phyloP scores from a whole-genome alignment of 371 early-diverging fungal species.

The Haplosporangium sp. region DNA sequence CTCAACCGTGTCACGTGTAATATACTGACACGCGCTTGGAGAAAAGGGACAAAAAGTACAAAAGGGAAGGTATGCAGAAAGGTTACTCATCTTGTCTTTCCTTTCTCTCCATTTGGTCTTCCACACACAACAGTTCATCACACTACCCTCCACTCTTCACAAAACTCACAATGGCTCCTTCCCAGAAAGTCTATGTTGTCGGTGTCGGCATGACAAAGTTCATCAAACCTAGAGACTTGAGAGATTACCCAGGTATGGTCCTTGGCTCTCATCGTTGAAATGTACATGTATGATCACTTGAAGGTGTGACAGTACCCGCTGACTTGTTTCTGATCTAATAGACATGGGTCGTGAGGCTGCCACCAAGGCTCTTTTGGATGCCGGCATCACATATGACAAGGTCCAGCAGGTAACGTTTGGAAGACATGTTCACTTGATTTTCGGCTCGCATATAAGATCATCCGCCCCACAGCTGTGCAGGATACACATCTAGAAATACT shows the following conservation, averaged over 20 bases:
- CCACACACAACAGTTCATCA: background rate
- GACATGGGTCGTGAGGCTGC: slow-evolving; percentile 80
- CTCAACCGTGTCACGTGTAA: too few relatives aligned
- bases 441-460: slow-evolving; percentile 28
- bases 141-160: background rate
- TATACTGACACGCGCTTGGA: too few relatives aligned
- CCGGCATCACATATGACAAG: slow-evolving; percentile 71
- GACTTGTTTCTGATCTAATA: slow-evolving; percentile 27
- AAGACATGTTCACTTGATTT: background rate
- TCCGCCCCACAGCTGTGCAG: background rate
- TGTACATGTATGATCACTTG: too few relatives aligned
- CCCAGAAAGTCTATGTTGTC: slow-evolving; percentile 59
- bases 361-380: slow-evolving; percentile 81
- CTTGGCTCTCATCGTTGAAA: background rate
- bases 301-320: too few relatives aligned
- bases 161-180: slow-evolving; percentile 28
- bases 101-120: background rate
- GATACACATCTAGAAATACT: too few relatives aligned
- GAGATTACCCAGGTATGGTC: slow-evolving; percentile 67
- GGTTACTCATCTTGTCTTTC: background rate
- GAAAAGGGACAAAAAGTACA: too few relatives aligned
- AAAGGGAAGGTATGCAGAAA: too few relatives aligned
- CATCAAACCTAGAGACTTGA: slow-evolving; percentile 68
- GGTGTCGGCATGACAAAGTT: slow-evolving; percentile 81
- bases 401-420: slow-evolving; percentile 62